These are phyloP conservation scores for Periconia digitata DNA, from an alignment of 2,329 filamentous ascomycete genomes.

Conservation along the genomic window DNA sequence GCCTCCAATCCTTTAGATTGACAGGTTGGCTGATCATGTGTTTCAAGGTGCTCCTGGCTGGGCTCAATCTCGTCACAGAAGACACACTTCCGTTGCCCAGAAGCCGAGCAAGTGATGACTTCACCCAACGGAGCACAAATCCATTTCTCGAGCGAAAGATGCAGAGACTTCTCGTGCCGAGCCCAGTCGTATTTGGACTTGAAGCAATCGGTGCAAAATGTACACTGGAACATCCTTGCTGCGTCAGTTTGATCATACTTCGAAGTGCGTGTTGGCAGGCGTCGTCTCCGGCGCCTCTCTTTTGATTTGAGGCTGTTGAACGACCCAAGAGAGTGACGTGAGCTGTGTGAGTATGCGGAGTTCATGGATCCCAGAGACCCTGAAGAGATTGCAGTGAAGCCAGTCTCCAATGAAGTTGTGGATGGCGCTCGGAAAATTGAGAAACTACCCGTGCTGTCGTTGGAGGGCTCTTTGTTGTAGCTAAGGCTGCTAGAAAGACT, in stretches of 20 bases:
- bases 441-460: constrained; percentile 49
- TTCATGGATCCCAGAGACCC: constrained; percentile 57
- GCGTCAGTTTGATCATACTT: constrained; percentile 24
- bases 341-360: constrained; percentile 60
- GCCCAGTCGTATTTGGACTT: constrained; percentile 47
- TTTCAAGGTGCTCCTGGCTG: constrained; percentile 58
- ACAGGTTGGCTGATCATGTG: constrained; percentile 64
- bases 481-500: constrained; percentile 38
- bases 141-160: constrained; percentile 44
- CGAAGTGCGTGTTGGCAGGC: constrained; percentile 45
- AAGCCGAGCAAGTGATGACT: constrained; percentile 57
- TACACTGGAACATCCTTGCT: constrained; percentile 39
- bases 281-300: constrained; percentile 60
- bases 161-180: constrained; percentile 44
- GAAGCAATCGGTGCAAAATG: constrained; percentile 44
- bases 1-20: constrained; percentile 67
- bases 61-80: constrained; percentile 61
- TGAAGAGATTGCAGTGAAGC: constrained; percentile 52
- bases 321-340: constrained; percentile 59
- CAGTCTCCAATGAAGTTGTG: constrained; percentile 57
- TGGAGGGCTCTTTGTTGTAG: constrained; percentile 54
- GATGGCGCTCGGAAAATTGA: constrained; percentile 57
- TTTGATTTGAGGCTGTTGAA: constrained; percentile 55
- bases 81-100: constrained; percentile 59
- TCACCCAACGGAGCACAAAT: constrained; percentile 62